Percentiles rank a stretch among this genome's conserved stretches.
Conservation (phyloP, 352 stramenopile species). For the Globisporangium nunn region DNA sequence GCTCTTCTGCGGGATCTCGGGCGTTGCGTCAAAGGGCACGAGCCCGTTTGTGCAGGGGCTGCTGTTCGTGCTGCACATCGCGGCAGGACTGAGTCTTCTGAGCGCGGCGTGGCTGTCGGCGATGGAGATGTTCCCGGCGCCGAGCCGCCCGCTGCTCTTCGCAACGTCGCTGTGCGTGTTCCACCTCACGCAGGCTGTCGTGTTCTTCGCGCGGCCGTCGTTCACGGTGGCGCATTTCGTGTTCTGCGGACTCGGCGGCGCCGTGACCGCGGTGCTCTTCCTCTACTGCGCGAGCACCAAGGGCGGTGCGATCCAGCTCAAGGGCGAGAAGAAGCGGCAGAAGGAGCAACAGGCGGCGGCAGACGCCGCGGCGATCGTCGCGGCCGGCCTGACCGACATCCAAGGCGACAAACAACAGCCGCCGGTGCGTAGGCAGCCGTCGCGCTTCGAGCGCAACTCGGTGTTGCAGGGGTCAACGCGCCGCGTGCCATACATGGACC, state of each 20-base stretch:
- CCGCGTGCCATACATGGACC: conserved; percentile 9
- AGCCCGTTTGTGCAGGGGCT: conserved; percentile 36
- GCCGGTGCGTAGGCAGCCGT: conserved; percentile 37
- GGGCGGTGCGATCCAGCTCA: conserved; percentile 76
- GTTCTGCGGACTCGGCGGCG: conserved; percentile 29
- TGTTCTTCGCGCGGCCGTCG: conserved; percentile 54
- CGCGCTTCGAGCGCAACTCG: conserved; percentile 36
- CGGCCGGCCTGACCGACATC: conserved; percentile 17
- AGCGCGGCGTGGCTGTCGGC: conserved; percentile 67
- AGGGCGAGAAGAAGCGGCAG: conserved; percentile 75
- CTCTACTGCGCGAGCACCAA: conserved; percentile 76
- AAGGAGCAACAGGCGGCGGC: conserved; percentile 22
- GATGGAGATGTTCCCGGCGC: conserved; percentile 76
- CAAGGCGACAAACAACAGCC: conserved; percentile 9
- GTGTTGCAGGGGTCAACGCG: neutral
- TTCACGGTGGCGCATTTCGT: conserved; percentile 59
- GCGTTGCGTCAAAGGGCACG: conserved; percentile 26
- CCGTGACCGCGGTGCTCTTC: conserved; percentile 61
- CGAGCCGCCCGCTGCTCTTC: conserved; percentile 57
- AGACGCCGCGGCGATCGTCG: conserved; percentile 16
- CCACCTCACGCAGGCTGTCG: conserved; percentile 40
- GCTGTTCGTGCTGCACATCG: conserved; percentile 59
- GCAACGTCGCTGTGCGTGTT: conserved; percentile 62
- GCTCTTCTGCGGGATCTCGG: conserved; percentile 51
- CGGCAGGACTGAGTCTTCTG: conserved; percentile 57